Evolutionary conservation across 2,329 filamentous ascomycete genomes (phyloP).

Genomic region (Thielaviopsis ethacetica): DNA sequence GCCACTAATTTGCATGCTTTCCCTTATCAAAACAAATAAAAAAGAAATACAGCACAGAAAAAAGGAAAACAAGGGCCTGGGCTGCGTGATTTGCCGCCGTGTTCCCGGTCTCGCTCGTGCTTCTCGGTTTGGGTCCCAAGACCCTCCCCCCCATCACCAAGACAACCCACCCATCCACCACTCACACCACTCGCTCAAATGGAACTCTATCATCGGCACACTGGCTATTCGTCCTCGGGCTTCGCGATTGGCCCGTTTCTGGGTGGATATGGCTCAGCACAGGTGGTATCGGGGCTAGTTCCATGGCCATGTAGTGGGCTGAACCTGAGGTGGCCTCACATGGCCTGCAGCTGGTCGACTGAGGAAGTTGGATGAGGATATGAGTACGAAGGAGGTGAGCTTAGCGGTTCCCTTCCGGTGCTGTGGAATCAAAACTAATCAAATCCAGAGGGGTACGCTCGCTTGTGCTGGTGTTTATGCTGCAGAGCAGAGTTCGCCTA

Average conservation of each 20-base stretch:
- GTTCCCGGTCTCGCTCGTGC: neutral
- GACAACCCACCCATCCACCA: neutral
- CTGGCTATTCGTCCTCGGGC: neutral
- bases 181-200: neutral
- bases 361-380: neutral
- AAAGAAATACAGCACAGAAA: neutral
- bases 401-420: neutral
- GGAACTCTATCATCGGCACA: neutral
- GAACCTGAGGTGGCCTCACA: neutral
- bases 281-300: neutral
- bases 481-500: neutral
- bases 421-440: neutral
- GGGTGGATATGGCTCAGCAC: neutral
- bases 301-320: neutral
- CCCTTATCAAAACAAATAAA: neutral
- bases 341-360: neutral
- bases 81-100: neutral
- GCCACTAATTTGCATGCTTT: neutral
- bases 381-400: too few species aligned
- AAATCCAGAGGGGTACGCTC: neutral
- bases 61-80: neutral
- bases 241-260: neutral
- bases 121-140: neutral
- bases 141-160: neutral
- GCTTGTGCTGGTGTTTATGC: neutral